A percentile compares a stretch with the other conserved stretches of the same genome.
Conservation (phyloP, 768 basidiomycete genomes). For the Lactarius hengduanensis region DNA sequence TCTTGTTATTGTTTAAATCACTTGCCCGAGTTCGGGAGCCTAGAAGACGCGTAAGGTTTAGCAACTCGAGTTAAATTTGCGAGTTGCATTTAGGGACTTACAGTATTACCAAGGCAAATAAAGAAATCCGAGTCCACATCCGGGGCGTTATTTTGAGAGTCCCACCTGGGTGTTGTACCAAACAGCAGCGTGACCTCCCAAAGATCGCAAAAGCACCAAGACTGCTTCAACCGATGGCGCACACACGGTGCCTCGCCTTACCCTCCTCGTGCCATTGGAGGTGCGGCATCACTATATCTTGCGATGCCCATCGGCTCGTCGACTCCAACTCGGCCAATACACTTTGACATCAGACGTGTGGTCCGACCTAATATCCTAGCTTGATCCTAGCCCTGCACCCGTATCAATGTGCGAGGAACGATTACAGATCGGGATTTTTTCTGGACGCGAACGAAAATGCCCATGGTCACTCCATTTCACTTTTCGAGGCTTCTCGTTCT, state of each 20-base stretch:
- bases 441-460: constrained; percentile 98
- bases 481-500: constrained; percentile 7
- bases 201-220: too few species aligned
- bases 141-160: too few species aligned
- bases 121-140: too few species aligned
- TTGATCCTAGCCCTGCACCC: constrained; percentile 87
- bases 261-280: neutral
- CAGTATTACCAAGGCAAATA: too few species aligned
- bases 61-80: too few species aligned
- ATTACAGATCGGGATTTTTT: constrained; percentile 87
- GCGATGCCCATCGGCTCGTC: constrained; percentile 61
- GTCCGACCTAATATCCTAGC: constrained; percentile 92
- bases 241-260: neutral
- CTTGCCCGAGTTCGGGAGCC: too few species aligned
- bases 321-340: constrained; percentile 55
- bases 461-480: constrained; percentile 73
- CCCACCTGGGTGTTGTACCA: too few species aligned
- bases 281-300: neutral
- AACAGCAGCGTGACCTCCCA: too few species aligned
- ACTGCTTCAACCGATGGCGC: too few species aligned
- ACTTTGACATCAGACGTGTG: constrained; percentile 80
- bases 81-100: too few species aligned
- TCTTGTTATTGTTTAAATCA: too few species aligned
- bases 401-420: constrained; percentile 94
- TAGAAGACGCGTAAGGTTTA: too few species aligned